Percentiles rank a stretch among this genome's conserved stretches.
phyloP scores from a whole-genome alignment of 2,329 filamentous ascomycete genomes.

The Metarhizium guizhouense region DNA sequence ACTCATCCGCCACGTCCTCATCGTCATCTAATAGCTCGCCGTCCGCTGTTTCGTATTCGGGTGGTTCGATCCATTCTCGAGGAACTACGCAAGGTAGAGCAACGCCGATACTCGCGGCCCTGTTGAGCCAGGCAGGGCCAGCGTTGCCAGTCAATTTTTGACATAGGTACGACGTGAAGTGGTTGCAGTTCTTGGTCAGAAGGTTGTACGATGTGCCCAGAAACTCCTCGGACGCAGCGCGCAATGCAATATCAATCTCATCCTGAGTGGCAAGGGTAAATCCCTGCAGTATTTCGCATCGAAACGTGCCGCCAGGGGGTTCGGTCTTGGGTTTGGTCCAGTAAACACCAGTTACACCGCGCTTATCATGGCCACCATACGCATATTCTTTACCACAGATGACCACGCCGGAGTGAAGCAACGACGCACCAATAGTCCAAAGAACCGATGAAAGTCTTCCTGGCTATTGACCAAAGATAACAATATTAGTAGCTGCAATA shows the following conservation, averaged over 20 bases:
- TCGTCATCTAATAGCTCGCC: conserved; percentile 57
- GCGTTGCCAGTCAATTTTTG: conserved; percentile 60
- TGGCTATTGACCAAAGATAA: conserved; percentile 37
- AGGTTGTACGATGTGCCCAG: conserved; percentile 72
- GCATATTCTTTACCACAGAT: conserved; percentile 76
- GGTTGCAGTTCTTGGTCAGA: conserved; percentile 78
- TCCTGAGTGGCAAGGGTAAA: conserved; percentile 60
- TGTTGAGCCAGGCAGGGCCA: conserved; percentile 70
- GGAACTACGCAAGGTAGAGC: conserved; percentile 77
- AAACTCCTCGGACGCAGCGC: conserved; percentile 61
- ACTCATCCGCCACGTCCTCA: conserved; percentile 39
- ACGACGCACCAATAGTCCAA: conserved; percentile 68
- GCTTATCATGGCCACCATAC: conserved; percentile 71
- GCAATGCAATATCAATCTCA: conserved; percentile 65
- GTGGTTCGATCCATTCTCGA: conserved; percentile 71
- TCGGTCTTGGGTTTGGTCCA: conserved; percentile 66
- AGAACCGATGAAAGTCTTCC: conserved; percentile 66
- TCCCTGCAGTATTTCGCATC: conserved; percentile 66
- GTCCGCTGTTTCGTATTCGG: conserved; percentile 65
- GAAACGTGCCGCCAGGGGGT: conserved; percentile 71
- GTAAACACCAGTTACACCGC: conserved; percentile 68
- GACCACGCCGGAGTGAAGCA: conserved; percentile 76
- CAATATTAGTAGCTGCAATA: not conserved
- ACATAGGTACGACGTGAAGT: conserved; percentile 74
- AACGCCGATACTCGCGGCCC: conserved; percentile 74